Conservation (phyloP, 2,329 filamentous ascomycete species). For the Apiospora marii region DNA sequence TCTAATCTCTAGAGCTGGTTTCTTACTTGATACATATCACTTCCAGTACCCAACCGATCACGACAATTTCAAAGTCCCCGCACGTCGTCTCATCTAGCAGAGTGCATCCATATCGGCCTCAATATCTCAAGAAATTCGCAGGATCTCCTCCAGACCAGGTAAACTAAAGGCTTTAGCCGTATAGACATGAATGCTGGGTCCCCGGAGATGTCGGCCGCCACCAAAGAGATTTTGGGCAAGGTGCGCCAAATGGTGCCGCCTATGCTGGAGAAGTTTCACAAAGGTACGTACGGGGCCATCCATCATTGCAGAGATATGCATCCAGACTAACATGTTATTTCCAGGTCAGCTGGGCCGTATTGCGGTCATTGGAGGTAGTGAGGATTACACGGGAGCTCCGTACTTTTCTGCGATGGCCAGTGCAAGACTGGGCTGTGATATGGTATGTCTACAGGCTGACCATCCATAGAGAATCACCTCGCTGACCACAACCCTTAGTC, state of each 20-base stretch:
- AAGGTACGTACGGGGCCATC: conserved; percentile 66
- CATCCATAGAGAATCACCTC: background rate
- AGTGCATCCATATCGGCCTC: background rate
- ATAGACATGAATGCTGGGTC: conserved; percentile 27
- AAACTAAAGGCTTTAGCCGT: background rate
- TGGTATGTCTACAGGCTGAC: conserved; percentile 62
- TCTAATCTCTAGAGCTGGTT: background rate
- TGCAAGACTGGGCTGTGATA: conserved; percentile 86
- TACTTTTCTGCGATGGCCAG: conserved; percentile 99
- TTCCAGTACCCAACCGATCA: background rate
- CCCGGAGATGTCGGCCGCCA: conserved; percentile 69
- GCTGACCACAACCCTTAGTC: conserved; percentile 58
- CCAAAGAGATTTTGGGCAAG: conserved; percentile 78
- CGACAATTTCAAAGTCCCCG: background rate
- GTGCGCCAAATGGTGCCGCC: conserved; percentile 92
- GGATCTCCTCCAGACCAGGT: background rate
- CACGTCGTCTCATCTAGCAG: background rate
- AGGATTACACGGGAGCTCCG: conserved; percentile 95
- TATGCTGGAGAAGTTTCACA: conserved; percentile 95
- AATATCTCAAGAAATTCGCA: background rate
- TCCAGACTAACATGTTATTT: background rate
- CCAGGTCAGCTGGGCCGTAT: conserved; percentile 89
- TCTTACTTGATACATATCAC: background rate
- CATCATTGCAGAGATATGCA: conserved; percentile 1
- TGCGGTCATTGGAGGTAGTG: conserved; percentile 91